Evolutionary conservation across 768 basidiomycete species (phyloP).

Genomic region (Coprinellus micaceus): DNA sequence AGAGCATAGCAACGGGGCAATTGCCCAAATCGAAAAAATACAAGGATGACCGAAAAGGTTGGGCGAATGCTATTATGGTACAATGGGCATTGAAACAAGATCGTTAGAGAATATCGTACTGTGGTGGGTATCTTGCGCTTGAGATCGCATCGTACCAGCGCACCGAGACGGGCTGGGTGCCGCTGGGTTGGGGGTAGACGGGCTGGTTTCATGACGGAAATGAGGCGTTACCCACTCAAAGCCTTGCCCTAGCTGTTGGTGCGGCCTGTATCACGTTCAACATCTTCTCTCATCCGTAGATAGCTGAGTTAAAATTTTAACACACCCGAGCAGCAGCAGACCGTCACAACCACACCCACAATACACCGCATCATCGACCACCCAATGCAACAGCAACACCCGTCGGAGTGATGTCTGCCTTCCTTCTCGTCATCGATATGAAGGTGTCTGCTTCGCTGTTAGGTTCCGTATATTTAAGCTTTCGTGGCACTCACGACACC

Average conservation of each 20-base stretch:
- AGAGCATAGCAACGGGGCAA: background rate
- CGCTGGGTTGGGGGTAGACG: background rate
- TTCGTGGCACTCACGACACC: background rate
- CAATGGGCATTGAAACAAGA: background rate
- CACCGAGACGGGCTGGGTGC: too few relatives aligned
- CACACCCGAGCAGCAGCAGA: background rate
- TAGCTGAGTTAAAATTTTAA: too few relatives aligned
- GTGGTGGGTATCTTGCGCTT: too few relatives aligned
- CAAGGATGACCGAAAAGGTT: background rate
- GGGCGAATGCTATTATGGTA: background rate
- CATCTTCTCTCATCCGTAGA: too few relatives aligned
- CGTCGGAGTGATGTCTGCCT: background rate
- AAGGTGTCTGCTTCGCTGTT: background rate
- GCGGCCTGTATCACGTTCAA: too few relatives aligned
- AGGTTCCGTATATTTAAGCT: background rate
- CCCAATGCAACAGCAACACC: background rate
- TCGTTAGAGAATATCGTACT: background rate
- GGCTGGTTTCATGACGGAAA: too few relatives aligned
- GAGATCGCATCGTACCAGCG: too few relatives aligned
- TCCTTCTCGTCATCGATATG: background rate
- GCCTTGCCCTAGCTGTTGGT: too few relatives aligned
- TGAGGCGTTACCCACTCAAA: too few relatives aligned
- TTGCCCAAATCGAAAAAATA: background rate
- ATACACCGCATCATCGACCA: background rate
- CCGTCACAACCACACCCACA: background rate